Percentiles rank a stretch among this genome's conserved stretches.
These are phyloP conservation scores for Leucosporidium yakuticum DNA, from an alignment of 768 basidiomycete species.

Conservation along the genomic window DNA sequence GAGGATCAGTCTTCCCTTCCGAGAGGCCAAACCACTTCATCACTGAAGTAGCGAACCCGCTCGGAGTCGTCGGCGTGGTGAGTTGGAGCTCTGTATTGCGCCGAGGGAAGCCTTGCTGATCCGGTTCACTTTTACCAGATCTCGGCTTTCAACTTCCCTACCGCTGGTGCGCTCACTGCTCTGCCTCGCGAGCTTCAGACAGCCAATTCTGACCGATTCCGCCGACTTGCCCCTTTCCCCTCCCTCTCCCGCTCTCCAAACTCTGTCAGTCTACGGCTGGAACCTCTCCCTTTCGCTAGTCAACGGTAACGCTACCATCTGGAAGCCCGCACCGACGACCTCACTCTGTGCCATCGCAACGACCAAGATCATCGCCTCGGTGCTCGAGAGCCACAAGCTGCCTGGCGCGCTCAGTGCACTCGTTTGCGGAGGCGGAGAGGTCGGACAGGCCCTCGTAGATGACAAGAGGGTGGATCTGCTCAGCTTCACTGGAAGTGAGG, in stretches of 20 bases:
- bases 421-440: slow-evolving; percentile 72
- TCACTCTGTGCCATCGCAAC: slow-evolving; percentile 56
- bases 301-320: slow-evolving; percentile 85
- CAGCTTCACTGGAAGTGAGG: slow-evolving; percentile 91
- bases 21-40: slow-evolving; percentile 32
- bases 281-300: slow-evolving; percentile 82
- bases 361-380: slow-evolving; percentile 70
- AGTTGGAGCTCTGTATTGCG: not conserved
- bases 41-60: slow-evolving; percentile 74
- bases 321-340: slow-evolving; percentile 90
- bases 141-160: slow-evolving; percentile 94
- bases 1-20: slow-evolving; percentile 21
- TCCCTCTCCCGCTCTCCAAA: not conserved
- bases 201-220: too few species aligned
- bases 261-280: slow-evolving; percentile 54
- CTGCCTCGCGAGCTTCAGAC: too few species aligned
- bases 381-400: slow-evolving; percentile 74
- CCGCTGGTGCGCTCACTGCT: slow-evolving; percentile 54
- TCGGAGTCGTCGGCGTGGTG: slow-evolving; percentile 55
- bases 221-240: not conserved
- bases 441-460: slow-evolving; percentile 71
- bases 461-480: slow-evolving; percentile 74
- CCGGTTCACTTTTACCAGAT: slow-evolving; percentile 42
- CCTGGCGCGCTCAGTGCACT: slow-evolving; percentile 78
- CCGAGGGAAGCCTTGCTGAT: not conserved